Conservation (phyloP, 2,329 filamentous ascomycete species). For the Alternaria longipes region DNA sequence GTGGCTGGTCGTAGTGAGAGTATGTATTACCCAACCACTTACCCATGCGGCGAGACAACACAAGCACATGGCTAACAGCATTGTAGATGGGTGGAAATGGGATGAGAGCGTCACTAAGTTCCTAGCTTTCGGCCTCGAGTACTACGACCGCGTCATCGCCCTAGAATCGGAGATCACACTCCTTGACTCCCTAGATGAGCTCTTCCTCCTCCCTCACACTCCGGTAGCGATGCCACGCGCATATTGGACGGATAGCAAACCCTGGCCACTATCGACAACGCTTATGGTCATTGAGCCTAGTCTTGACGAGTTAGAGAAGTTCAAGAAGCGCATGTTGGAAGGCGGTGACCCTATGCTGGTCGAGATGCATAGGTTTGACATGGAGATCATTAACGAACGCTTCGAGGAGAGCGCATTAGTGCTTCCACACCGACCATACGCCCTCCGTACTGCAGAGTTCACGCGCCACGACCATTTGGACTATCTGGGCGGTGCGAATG, state of each 20-base stretch:
- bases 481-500: constrained; percentile 63
- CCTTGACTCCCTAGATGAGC: constrained; percentile 71
- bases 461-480: constrained; percentile 61
- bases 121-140: constrained; percentile 72
- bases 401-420: constrained; percentile 68
- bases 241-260: constrained; percentile 70
- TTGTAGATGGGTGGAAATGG: constrained; percentile 59
- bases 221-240: constrained; percentile 74
- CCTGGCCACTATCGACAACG: constrained; percentile 66
- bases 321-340: constrained; percentile 41
- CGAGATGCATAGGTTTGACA: constrained; percentile 63
- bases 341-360: constrained; percentile 42
- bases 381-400: constrained; percentile 72
- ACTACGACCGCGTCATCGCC: constrained; percentile 67
- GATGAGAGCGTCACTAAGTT: constrained; percentile 73
- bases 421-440: constrained; percentile 71
- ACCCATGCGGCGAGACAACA: constrained; percentile 13
- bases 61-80: constrained; percentile 26
- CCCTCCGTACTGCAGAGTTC: constrained; percentile 70
- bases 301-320: constrained; percentile 57
- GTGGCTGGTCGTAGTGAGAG: constrained; percentile 47
- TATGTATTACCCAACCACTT: constrained; percentile 28
- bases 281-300: constrained; percentile 70
- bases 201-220: constrained; percentile 71
- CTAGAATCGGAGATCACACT: constrained; percentile 72